These are phyloP conservation scores for Rhodotorula sp. DNA, from an alignment of 1,284 basidiomycete genomes.

Conservation along the genomic window DNA sequence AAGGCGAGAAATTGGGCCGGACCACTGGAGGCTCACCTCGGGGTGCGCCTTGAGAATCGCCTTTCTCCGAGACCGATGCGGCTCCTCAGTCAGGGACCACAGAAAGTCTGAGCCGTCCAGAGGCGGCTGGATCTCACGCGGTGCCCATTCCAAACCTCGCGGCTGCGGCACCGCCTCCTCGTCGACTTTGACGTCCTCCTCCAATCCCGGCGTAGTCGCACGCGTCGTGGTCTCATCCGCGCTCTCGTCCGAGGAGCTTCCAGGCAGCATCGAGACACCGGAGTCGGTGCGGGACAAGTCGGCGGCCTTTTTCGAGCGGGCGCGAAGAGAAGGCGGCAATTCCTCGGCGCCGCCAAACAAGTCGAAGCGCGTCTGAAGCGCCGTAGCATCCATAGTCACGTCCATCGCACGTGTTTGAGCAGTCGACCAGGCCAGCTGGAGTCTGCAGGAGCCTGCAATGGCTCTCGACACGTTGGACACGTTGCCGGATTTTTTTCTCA, in stretches of 20 bases:
- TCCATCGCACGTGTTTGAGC: background rate
- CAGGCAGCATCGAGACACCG: background rate
- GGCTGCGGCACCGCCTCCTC: background rate
- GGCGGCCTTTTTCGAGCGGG: background rate
- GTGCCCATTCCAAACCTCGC: constrained; percentile 45
- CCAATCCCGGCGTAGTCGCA: constrained; percentile 17
- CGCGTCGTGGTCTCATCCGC: constrained; percentile 21
- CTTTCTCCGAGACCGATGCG: constrained; percentile 80
- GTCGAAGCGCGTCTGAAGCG: constrained; percentile 17
- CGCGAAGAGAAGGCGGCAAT: constrained; percentile 13
- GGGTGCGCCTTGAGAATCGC: constrained; percentile 93
- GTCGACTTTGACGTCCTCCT: constrained; percentile 4
- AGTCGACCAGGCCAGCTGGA: background rate
- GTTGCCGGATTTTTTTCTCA: too few relatives aligned
- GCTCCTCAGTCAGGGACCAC: constrained; percentile 97
- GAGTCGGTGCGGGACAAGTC: constrained; percentile 5
- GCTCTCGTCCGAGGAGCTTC: constrained; percentile 1
- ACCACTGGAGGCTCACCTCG: constrained; percentile 60
- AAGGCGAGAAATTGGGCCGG: too few relatives aligned
- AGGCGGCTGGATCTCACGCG: constrained; percentile 41
- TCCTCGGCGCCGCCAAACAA: constrained; percentile 30
- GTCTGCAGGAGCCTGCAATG: background rate
- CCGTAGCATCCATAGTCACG: background rate
- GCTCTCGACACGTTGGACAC: too few relatives aligned
- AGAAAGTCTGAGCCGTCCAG: constrained; percentile 54